Evolutionary conservation across 2,329 filamentous ascomycete genomes (phyloP).

Genomic region (Elsinoe australis): DNA sequence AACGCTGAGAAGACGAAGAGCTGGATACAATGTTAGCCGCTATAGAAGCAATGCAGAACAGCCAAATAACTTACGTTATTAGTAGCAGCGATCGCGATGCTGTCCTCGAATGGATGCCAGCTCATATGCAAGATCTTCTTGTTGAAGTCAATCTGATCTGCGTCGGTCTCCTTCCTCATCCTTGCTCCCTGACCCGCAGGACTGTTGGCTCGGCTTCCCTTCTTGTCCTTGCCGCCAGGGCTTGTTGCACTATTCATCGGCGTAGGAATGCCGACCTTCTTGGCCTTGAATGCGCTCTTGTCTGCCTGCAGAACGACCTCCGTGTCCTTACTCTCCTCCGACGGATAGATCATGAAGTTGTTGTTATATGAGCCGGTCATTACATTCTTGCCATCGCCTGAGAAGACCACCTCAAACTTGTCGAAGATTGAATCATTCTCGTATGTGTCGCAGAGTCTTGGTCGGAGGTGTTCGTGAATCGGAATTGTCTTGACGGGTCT

Average conservation of each 20-base stretch:
- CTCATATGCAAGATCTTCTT: slow-evolving; percentile 99
- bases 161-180: slow-evolving; percentile 98
- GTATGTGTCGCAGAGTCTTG: slow-evolving; percentile 92
- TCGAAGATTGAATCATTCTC: slow-evolving; percentile 99
- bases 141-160: slow-evolving; percentile 99
- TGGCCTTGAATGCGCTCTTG: slow-evolving; percentile 98
- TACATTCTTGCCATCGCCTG: slow-evolving; percentile 94
- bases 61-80: slow-evolving; percentile 72
- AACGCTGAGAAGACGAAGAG: slow-evolving; percentile 51
- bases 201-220: slow-evolving; percentile 81
- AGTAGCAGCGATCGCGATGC: slow-evolving; percentile 97
- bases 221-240: slow-evolving; percentile 58
- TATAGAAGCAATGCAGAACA: neutral
- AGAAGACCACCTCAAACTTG: slow-evolving; percentile 99
- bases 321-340: slow-evolving; percentile 89
- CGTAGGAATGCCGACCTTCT: slow-evolving; percentile 97
- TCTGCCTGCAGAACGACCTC: slow-evolving; percentile 97
- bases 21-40: slow-evolving; percentile 32
- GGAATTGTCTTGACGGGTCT: slow-evolving; percentile 97
- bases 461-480: slow-evolving; percentile 93
- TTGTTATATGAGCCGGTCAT: slow-evolving; percentile 99
- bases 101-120: slow-evolving; percentile 99
- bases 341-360: slow-evolving; percentile 99
- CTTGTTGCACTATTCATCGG: slow-evolving; percentile 82
- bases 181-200: slow-evolving; percentile 81